These are phyloP conservation scores for Choanephora cucurbitarum DNA, from an alignment of 371 early-diverging fungal genomes.

Conservation along the genomic window DNA sequence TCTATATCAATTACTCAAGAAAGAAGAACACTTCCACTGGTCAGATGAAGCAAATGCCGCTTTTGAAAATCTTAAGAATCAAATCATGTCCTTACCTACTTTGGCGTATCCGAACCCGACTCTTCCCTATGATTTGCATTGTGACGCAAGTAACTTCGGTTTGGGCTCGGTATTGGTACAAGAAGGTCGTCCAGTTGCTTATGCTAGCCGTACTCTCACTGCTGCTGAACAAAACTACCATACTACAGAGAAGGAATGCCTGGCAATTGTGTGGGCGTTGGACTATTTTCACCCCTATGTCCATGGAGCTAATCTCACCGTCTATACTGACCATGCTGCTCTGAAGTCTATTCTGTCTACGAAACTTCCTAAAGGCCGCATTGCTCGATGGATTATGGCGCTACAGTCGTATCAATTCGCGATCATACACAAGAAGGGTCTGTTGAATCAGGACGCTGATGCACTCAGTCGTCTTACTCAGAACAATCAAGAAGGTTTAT, in stretches of 20 bases:
- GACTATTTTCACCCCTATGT: slow-evolving; percentile 13
- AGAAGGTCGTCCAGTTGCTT: slow-evolving; percentile 15
- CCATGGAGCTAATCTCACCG: slow-evolving; percentile 11
- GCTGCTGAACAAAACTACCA: slow-evolving; percentile 6
- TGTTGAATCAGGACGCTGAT: slow-evolving; percentile 3
- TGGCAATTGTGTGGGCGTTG: slow-evolving; percentile 9
- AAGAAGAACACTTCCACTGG: slow-evolving; percentile 4
- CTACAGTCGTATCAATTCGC: slow-evolving; percentile 4
- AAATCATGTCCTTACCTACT: not conserved
- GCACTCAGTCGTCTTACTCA: slow-evolving; percentile 1
- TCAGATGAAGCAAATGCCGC: slow-evolving; percentile 1
- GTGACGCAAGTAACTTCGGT: slow-evolving; percentile 11
- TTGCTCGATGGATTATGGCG: slow-evolving; percentile 3
- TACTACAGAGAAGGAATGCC: slow-evolving; percentile 4
- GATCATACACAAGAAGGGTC: slow-evolving; percentile 6
- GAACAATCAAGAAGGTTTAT: not conserved
- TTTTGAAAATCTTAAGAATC: slow-evolving; percentile 22
- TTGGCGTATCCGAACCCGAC: slow-evolving; percentile 8
- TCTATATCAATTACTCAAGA: slow-evolving; percentile 2
- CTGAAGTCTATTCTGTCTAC: slow-evolving; percentile 1
- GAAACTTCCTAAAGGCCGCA: not conserved
- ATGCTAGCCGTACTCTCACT: slow-evolving; percentile 16
- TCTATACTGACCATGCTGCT: slow-evolving; percentile 19
- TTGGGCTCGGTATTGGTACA: slow-evolving; percentile 19
- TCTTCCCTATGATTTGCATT: slow-evolving; percentile 12